Base-by-base conservation (phyloP, 768 basidiomycete species). In the Lentinula aciculospora region DNA sequence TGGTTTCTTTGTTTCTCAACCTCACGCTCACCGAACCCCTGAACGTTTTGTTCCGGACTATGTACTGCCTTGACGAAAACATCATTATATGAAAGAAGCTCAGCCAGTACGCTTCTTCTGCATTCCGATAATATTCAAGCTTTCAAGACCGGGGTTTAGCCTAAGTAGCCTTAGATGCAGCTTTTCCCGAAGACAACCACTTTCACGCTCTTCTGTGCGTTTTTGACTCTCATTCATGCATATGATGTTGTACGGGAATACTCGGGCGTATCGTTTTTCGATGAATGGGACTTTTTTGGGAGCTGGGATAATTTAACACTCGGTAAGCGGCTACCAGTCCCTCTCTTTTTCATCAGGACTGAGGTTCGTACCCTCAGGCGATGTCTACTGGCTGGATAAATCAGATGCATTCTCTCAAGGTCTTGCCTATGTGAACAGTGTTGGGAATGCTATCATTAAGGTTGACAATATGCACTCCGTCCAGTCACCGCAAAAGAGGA, bases 391-490 rank as follows among this genome's bases (percentile, higher is more conserved):
- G 75, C 65, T 81, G 23, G 69, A 73, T 60, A 62, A 72, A 60
- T 62, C 68, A 2, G 68, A 72, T 45, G 80, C 67, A 3, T 67
- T 69, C 25, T 63, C 70, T 12, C 69, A 77, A 48, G 60, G 71
- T 7, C 71, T 85, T 13, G 78, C 79, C 17, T 81, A 80, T 58
- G 67, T 83, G 59, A 78, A 80, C 58, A 61, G 63, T 55, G 72
- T 75, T 2, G 78, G 81, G 19, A 76, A 78, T 50, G 80, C 78
- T 19, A 78, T 87, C 60, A 72, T 87, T 59, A 78, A 76, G 59
- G 86, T 86, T 15, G 85, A 86, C 71, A 84, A 85, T 63, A 69
- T 71, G 7, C 82, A 82, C 10, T 76, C 76, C 45, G 78, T 90
- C 1, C 69, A 74, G 15, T 69, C 67, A 45, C 79, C 80, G 56